Conservation (phyloP, 2,329 filamentous ascomycete genomes). For the Boeremia exigua region DNA sequence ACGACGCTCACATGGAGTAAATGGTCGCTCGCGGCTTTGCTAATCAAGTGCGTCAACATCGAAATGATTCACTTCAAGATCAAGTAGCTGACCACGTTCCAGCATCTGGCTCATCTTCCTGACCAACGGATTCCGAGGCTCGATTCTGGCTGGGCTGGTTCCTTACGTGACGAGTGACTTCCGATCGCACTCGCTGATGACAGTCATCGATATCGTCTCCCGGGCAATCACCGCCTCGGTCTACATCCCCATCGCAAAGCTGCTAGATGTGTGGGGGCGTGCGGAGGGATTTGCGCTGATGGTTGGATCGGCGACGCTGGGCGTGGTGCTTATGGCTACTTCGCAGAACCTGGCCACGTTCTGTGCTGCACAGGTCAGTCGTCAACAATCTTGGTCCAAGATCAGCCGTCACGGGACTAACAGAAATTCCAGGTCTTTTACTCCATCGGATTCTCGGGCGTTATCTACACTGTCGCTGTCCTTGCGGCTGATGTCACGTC, state of each 20-base stretch:
- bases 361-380: constrained; percentile 9
- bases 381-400: no score
- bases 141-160: constrained; percentile 38
- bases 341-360: constrained; percentile 58
- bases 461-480: constrained; percentile 67
- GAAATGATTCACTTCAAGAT: background rate
- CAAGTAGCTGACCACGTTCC: background rate
- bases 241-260: constrained; percentile 45
- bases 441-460: constrained; percentile 65
- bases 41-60: background rate
- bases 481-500: constrained; percentile 68
- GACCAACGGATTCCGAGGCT: background rate
- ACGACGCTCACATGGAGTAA: constrained; percentile 44
- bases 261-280: constrained; percentile 48
- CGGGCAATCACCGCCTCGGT: constrained; percentile 32
- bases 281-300: constrained; percentile 43
- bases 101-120: constrained; percentile 5
- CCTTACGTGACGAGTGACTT: constrained; percentile 39
- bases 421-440: constrained; percentile 51
- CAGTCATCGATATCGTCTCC: constrained; percentile 27
- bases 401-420: no score
- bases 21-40: constrained; percentile 6
- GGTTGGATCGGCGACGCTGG: constrained; percentile 27
- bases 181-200: constrained; percentile 27
- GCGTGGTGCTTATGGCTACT: constrained; percentile 69